These are phyloP conservation scores for Ophiostoma pallidulum DNA, from an alignment of 2,329 filamentous ascomycete species.

Conservation along the genomic window DNA sequence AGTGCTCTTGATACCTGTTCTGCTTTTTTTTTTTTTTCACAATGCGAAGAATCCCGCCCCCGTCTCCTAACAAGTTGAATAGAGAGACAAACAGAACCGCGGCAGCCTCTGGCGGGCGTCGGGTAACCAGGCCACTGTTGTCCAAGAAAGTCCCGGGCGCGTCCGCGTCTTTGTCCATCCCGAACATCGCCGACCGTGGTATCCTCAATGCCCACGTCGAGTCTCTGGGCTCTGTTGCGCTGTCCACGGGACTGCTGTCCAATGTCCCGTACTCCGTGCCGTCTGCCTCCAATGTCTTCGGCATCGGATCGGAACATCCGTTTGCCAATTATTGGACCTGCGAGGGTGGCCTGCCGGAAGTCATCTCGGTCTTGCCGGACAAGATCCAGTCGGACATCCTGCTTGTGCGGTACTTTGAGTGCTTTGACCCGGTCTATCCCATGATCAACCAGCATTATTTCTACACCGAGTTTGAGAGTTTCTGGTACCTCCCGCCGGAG, in stretches of 20 bases:
- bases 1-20: too few species aligned
- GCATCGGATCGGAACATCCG: conserved; percentile 68
- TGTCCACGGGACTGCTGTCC: conserved; percentile 55
- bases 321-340: conserved; percentile 83
- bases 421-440: conserved; percentile 71
- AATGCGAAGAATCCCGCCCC: background rate
- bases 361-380: conserved; percentile 64
- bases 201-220: conserved; percentile 36
- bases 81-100: conserved; percentile 50
- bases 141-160: conserved; percentile 34
- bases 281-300: conserved; percentile 67
- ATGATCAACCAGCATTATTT: conserved; percentile 70
- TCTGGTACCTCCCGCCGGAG: conserved; percentile 53
- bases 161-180: conserved; percentile 32
- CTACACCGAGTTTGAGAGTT: conserved; percentile 68
- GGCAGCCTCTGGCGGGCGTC: conserved; percentile 34
- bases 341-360: conserved; percentile 63
- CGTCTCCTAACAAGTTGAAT: background rate
- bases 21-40: background rate
- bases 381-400: conserved; percentile 68
- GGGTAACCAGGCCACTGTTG: conserved; percentile 49
- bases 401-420: conserved; percentile 54
- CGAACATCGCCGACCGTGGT: conserved; percentile 48
- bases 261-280: conserved; percentile 63
- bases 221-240: conserved; percentile 39